These are phyloP conservation scores for Naganishia randhawae DNA, from an alignment of 768 basidiomycete genomes.

Conservation along the genomic window DNA sequence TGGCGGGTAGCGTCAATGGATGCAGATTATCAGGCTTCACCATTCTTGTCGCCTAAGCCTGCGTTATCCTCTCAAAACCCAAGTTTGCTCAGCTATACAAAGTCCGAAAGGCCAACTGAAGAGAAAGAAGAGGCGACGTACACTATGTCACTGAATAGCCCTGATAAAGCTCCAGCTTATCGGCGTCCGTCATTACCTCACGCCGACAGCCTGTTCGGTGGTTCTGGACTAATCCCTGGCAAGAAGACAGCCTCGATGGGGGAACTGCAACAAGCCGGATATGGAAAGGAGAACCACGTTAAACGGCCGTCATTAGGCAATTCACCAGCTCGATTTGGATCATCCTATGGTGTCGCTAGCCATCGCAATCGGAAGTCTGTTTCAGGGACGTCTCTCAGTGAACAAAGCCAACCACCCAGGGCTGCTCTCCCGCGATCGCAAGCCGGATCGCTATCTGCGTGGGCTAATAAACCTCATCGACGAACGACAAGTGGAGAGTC, in stretches of 20 bases:
- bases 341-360: background rate
- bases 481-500: constrained; percentile 30
- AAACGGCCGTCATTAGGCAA: constrained; percentile 16
- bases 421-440: constrained; percentile 13
- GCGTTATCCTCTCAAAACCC: background rate
- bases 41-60: constrained; percentile 19
- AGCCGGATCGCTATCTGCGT: constrained; percentile 2
- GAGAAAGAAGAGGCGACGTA: constrained; percentile 17
- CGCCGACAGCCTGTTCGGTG: constrained; percentile 14
- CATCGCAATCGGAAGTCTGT: constrained; percentile 14
- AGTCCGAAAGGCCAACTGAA: background rate
- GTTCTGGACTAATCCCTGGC: background rate
- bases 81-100: no score
- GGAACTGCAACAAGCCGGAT: constrained; percentile 8
- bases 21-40: constrained; percentile 14
- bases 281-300: constrained; percentile 16
- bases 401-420: constrained; percentile 6
- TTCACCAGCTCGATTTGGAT: constrained; percentile 2
- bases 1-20: constrained; percentile 20
- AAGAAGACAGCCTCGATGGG: constrained; percentile 20
- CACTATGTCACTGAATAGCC: constrained; percentile 16
- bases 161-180: constrained; percentile 1
- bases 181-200: constrained; percentile 19
- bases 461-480: constrained; percentile 19
- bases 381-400: background rate